Evolutionary conservation across 331 rosid species (phyloP), one percentile per base, ranked within the genome.

Genomic region (Stylosanthes scabra): DNA sequence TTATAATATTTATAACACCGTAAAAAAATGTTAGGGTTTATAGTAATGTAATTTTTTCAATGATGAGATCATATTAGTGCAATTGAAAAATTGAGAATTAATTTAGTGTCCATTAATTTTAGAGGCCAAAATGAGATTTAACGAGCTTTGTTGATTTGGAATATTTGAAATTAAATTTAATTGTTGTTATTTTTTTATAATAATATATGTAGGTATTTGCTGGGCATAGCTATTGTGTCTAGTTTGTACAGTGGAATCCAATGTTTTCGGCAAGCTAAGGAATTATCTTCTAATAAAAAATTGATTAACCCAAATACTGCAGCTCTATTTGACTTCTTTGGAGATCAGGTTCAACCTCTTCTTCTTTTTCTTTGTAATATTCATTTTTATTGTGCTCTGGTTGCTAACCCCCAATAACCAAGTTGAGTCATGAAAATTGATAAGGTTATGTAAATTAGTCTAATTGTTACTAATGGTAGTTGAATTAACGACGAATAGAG

Each of bases 331-430:
- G 91, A 88, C 83, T 89, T 89, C 34, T 42, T 76, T 25, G 97
- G 95, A 11, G 97, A 94, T 81, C 98, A 91, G 93, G 96, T 90
- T 63, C 34, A 62, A 42, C 60, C 29, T 44, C 4, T 44, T 69
- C 45, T 66, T n/a, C n/a, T n/a, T n/a, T n/a, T n/a, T n/a, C n/a
- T 9, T 3, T 2, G 28, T 39, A 65, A 15, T 29, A 12, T 50
- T 50, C 28, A 37, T 63, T 51, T 56, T 13, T 45, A 9, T 54
- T 11, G 15, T 57, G 12, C 8, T 61, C 13, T 69, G 9, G 14
- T 46, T 39, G 37, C 5, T 45, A 14, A 67, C n/a, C n/a, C 13
- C 60, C 42, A 13, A 3, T 28, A 45, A 12, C 39, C 41, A 27
- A 72, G 2, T 11, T 59, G 59, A 66, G 37, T 31, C 15, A 8